Evolutionary conservation across 225 moss, liverwort and hornwort genomes (phyloP), one percentile per base, ranked within the genome.

Genomic region (Physcomitrellopsis africana): DNA sequence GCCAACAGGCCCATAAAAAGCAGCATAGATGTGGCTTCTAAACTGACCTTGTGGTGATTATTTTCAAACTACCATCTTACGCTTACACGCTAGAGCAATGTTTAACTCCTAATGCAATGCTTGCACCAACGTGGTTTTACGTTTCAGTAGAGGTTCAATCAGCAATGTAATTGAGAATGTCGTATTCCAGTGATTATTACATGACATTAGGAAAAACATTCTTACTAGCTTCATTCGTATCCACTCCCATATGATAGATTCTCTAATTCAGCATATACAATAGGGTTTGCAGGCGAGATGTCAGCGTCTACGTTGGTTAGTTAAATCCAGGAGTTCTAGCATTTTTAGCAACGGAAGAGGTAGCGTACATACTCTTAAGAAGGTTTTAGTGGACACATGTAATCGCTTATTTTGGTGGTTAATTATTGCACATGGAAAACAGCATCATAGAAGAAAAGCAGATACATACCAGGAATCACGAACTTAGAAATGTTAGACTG

Each of bases 1-100:
- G 16, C 63, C 73, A 63, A 54, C 54, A 32, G 26, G 45, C 59
- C 69, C 37, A 60, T 73, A n/a, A 53, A 72, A 49, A 70, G 65
- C 70, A 67, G 44, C 70, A 67, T 42, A 9, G 20, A 68, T 23
- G 70, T 52, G 11, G 29, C 9, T 22, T 64, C 20, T 43, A 74
- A 53, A 54, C 48, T 17, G 64, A 10, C 51, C 67, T 24, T 10
- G 22, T 2, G 56, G 60, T 45, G 10, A 70, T 68, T 9, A 37
- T 22, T 48, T 20, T 43, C 23, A 11, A 8, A 9, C 48, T 46
- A 5, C 17, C 48, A 19, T 23, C 13, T 11, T 10, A 2, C 4
- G 11, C 27, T 58, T 45, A 59, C 54, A 51, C n/a, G 51, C 59
- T 45, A 32, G 24, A 24, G 51, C 65, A 69, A 17, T 55, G 20